Percentiles rank a stretch among this genome's conserved stretches.
Conservation (phyloP, 2,329 filamentous ascomycete genomes). For the Trichoderma sp. region DNA sequence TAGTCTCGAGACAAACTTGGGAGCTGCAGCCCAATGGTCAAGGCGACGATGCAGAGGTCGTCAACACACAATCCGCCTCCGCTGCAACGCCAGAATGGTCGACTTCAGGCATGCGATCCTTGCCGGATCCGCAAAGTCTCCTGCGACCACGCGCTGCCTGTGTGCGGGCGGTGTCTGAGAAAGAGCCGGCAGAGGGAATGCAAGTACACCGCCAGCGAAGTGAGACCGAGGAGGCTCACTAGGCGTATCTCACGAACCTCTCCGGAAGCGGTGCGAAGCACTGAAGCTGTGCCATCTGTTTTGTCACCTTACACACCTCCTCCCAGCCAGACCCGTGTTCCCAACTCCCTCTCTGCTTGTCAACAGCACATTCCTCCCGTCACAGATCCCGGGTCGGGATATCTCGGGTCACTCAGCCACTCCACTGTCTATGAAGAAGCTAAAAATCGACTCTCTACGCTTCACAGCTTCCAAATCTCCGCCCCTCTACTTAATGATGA, state of each 20-base stretch:
- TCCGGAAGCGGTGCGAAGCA: background rate
- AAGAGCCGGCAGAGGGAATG: background rate
- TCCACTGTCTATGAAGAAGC: background rate
- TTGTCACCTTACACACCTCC: background rate
- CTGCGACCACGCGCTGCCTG: background rate
- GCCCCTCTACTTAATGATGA: background rate
- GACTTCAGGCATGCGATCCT: background rate
- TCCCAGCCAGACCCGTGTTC: background rate
- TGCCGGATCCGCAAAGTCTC: background rate
- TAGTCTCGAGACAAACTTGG: background rate
- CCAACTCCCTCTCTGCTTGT: background rate
- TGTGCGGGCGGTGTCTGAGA: background rate
- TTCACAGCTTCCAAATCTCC: background rate
- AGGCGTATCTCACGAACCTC: background rate
- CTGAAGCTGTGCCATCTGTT: background rate
- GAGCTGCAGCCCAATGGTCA: background rate
- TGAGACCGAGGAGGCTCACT: background rate
- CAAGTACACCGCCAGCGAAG: background rate
- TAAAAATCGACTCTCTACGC: background rate
- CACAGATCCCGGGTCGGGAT: background rate
- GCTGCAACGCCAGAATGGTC: background rate
- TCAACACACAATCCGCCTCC: background rate
- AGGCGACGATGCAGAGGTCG: background rate
- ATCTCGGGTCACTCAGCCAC: background rate
- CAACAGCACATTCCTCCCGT: background rate